Evolutionary conservation across 179 eudicot species (phyloP), one percentile per base, ranked within the genome.

Genomic region (Dionaea muscipula): DNA sequence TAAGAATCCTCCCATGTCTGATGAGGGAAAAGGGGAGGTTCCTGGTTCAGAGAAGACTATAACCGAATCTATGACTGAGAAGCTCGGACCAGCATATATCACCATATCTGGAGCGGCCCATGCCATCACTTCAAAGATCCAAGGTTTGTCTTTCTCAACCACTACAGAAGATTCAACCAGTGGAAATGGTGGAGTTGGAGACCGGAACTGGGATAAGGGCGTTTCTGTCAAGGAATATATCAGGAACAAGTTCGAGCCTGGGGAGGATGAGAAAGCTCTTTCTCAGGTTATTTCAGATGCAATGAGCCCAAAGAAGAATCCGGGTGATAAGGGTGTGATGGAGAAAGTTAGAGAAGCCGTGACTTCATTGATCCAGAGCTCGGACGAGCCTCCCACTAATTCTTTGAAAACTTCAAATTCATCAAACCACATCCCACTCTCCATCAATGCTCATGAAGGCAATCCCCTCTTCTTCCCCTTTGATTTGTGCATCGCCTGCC

Each of bases 201-300:
- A 50, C 22, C 19, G 44, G 20, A 65, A 54, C 27, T 68, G 65
- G 62, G 86, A 78, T 25, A 81, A 66, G 68, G 94, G 95, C 27
- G 82, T 86, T 27, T 83, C 86, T 0, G 83, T 83, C 60, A 81
- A 69, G 67, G 94, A 89, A 70, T 86, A 81, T 61, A 67, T 89
- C 60, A 75, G 68, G 75, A 68, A 65, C 26, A 86, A 83, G 75
- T 44, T 86, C 7, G 87, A 89, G 77, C 95, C 97, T 7, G 90
- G 86, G 20, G 95, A 89, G 54, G 84, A 80, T 56, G 97, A 83
- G 51, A 76, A 64, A 51, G 86, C 86, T 15, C 85, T 86, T 56
- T 81, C 90, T 43, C 84, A 73, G 64, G 86, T 68, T 5, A 90
- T 90, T 56, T 71, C 94, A 3, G 83, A 86, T 43, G 78, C 82